phyloP scores from a whole-genome alignment of 2,329 filamentous ascomycete species.

The Bisporella sp. region DNA sequence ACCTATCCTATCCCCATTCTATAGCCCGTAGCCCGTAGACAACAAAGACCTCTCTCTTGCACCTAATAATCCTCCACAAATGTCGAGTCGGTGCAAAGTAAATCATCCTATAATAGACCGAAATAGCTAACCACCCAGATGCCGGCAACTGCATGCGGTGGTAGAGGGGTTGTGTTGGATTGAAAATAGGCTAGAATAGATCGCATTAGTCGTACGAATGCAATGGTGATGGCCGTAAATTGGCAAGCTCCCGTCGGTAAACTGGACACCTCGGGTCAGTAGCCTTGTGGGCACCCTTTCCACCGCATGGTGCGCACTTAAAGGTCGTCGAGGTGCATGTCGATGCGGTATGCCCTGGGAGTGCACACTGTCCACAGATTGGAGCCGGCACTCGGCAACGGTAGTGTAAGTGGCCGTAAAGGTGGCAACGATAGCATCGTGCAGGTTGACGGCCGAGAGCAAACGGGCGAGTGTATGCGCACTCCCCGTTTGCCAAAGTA shows the following conservation, averaged over 20 bases:
- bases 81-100: constrained; percentile 1
- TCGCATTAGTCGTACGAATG: constrained; percentile 3
- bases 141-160: background rate
- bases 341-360: background rate
- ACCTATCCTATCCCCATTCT: constrained; percentile 1
- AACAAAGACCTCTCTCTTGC: constrained; percentile 1
- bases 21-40: background rate
- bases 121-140: constrained; percentile 2
- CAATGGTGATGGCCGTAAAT: constrained; percentile 1
- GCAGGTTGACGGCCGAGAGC: background rate
- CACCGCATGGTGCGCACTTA: background rate
- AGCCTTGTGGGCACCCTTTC: background rate
- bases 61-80: background rate
- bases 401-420: background rate
- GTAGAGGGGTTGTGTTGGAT: background rate
- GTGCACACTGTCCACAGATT: background rate
- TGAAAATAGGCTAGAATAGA: constrained; percentile 4
- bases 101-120: constrained; percentile 1
- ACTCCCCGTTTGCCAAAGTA: background rate
- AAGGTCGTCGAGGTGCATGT: background rate
- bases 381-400: background rate
- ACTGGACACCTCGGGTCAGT: background rate
- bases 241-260: background rate
- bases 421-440: background rate
- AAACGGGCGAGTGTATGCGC: background rate